Evolutionary conservation across 371 early-diverging fungal genomes (phyloP), one percentile per base, ranked within the genome.

Genomic region (Rhizopus microsporus): DNA sequence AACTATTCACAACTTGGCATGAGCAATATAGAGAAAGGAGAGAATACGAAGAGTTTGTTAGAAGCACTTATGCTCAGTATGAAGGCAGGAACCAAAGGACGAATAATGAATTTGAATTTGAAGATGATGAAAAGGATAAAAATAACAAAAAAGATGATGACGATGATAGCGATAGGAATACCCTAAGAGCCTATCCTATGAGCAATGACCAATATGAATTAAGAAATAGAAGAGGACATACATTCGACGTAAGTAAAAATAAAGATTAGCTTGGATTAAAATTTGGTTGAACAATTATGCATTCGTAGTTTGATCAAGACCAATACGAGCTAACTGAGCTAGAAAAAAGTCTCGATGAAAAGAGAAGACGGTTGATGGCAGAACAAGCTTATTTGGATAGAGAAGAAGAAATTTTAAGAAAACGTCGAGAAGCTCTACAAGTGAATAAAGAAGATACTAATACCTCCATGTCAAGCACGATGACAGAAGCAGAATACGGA

Each of bases 311-410:
- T 51, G 57, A 51, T 9, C 15, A 39, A 37, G 34, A 51, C n/a
- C 46, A 73, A 10, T 57, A 64, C 37, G 74, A 70, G 17, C 44
- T 73, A 5, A 9, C 59, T 15, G 63, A 63, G 16, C 58, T 73
- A 33, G 67, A 67, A 52, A 44, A 49, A 7, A 46, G 45, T 9
- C 57, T 73, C 32, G 30, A 53, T 10, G 62, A 67, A 44, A 47
- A 68, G 40, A 62, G 60, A 30, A 40, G 49, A n/a, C 50, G 34
- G 33, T 40, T 72, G 15, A 51, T 46, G 56, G 54, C 40, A 34
- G 68, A 72, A 58, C 59, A 58, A 46, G 61, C 57, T 15, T 47
- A 59, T 34, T 54, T 72, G 44, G 64, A 67, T 15, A 50, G 61
- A 51, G 62, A 57, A 31, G 70, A 69, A 37, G 37, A 57, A 37